Evolutionary conservation across 2,329 filamentous ascomycete species (phyloP), one percentile per base, ranked within the genome.

Genomic region (Westerdykella sp.): DNA sequence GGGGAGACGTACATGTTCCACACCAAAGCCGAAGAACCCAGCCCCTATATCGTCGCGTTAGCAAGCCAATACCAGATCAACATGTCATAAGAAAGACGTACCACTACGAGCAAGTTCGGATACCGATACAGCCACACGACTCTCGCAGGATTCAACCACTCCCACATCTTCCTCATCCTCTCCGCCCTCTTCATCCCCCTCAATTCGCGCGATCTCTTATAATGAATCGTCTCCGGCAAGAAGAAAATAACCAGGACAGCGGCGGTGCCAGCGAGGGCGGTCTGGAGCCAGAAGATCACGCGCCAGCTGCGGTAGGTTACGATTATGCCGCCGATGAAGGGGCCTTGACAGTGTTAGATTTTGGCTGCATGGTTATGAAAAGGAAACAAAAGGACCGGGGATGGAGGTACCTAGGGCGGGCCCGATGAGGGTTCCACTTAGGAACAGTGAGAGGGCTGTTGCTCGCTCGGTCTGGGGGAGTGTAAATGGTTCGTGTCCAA

Each of bases 241-340:
- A 87, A 68, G 53, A 86, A 79, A 50, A 79, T 75, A 25, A 85
- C 75, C 1, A 82, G 74, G 0, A 81, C 15, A 0, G 75, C 71
- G 1, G 78, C 81, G 0, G 76, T 58, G 2, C 77, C 83, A 0
- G 81, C 81, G 5, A 88, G 72, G 0, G 77, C 84, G 0, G 81
- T 80, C 58, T 89, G 85, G 0, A 90, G 70, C 81, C 84, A 89
- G 68, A 88, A 89, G 41, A 89, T 87, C 34, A 78, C 77, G 14
- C 84, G 75, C 86, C 86, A 91, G 2, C 74, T 77, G 6, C 75
- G 73, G 63, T 80, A 88, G 0, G 84, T 89, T 13, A 89, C 83
- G 40, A 91, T 86, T 36, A 88, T 80, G 18, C 85, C 86, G 42
- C 85, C 80, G 9, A 89, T 71, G 54, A 87, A 85, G 0, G 80